Evolutionary conservation across 768 basidiomycete species (phyloP).

Genomic region (Lactifluus piperatus): DNA sequence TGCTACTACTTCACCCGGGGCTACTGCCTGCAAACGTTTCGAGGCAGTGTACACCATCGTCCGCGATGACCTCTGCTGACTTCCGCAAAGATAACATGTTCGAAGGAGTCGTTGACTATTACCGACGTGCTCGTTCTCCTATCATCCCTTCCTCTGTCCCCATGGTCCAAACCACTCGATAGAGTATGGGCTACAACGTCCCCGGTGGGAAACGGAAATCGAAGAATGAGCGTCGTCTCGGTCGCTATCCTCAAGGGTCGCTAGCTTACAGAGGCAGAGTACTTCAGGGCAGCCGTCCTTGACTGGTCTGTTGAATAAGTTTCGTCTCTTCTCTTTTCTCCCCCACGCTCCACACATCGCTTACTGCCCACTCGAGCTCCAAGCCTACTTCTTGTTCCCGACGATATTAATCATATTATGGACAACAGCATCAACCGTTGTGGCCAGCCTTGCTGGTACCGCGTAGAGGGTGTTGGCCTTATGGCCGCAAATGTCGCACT

Average conservation of each 20-base stretch:
- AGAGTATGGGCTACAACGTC: conserved; percentile 92
- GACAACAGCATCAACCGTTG: conserved; percentile 89
- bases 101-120: conserved; percentile 78
- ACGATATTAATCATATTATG: conserved; percentile 99
- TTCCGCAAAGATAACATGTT: conserved; percentile 72
- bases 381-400: conserved; percentile 96
- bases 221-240: conserved; percentile 92
- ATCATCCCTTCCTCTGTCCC: background rate
- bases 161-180: conserved; percentile 4
- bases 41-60: conserved; percentile 62
- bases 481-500: conserved; percentile 95
- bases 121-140: conserved; percentile 48
- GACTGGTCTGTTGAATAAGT: conserved; percentile 97
- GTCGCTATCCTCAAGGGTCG: conserved; percentile 79
- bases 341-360: background rate
- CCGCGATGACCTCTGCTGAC: conserved; percentile 64
- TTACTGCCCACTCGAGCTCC: conserved; percentile 46
- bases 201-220: conserved; percentile 94
- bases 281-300: conserved; percentile 77
- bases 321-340: conserved; percentile 28
- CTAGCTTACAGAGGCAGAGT: conserved; percentile 69
- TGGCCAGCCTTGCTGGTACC: conserved; percentile 94
- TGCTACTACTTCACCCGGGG: too few relatives aligned
- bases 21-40: conserved; percentile 48
- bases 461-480: conserved; percentile 54